Base-by-base conservation (phyloP, 257 asterid genomes). In the Forsythia suspensa region DNA sequence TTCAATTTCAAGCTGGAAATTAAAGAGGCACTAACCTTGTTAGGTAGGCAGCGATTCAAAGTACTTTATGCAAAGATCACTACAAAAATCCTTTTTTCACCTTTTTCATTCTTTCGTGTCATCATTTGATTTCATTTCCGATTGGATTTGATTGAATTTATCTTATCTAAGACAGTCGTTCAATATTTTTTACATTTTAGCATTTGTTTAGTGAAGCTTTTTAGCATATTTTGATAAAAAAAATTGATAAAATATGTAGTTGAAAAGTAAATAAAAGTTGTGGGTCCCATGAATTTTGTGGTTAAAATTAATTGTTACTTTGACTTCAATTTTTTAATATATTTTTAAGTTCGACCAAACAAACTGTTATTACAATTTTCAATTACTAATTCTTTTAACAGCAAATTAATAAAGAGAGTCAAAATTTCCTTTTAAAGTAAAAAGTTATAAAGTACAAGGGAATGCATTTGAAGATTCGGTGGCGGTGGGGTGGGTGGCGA, bases 121-220 rank as follows among this genome's bases (percentile, higher is more conserved):
- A 29, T 29, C 34, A 29, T 29, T 29, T 29, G 34, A 29, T 29
- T 29, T 29, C 34, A 29, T 29, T 29, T 29, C 2, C 34, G 34
- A n/a, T 74, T 51, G 41, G 65, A 81, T 51, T 81, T 75, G 71
- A 72, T 77, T 69, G 72, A 71, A 76, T 68, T 76, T 40, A 59
- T 68, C 78, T 70, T 36, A 12, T 6, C 8, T 43, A 8, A 43
- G 11, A 43, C 11, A 4, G 8, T 43, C 11, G 9, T 43, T 43
- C 10, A 43, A 43, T 43, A 7, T 7, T 43, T 8, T 6, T 12
- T 43, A 6, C 12, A 43, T 43, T 43, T 43, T 29, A 1, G 2
- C 34, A 1, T 29, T 29, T 29, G 34, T 29, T 29, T 29, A 1
- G 34, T 1, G 34, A 29, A 29, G 34, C 34, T 1, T 29, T 29